phyloP scores from a whole-genome alignment of 768 basidiomycete genomes.

The Xanthoconium stramineum region DNA sequence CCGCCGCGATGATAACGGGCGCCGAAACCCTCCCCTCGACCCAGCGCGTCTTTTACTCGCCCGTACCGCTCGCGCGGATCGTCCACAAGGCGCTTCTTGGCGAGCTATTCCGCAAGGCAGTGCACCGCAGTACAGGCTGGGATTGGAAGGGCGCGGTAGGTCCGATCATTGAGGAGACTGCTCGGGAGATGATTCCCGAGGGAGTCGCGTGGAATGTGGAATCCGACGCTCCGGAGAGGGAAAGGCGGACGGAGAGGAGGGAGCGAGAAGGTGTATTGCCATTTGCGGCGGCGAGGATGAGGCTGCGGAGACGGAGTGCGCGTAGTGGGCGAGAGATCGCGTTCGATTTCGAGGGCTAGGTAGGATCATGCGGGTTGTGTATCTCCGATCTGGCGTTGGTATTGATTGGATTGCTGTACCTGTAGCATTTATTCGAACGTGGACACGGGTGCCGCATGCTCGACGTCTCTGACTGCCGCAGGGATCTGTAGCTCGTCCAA shows the following conservation, averaged over 20 bases:
- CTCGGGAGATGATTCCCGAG: constrained; percentile 19
- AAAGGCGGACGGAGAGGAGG: not conserved
- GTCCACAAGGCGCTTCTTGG: constrained; percentile 19
- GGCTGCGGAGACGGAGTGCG: constrained; percentile 16
- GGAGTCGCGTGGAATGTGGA: not conserved
- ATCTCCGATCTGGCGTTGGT: no score
- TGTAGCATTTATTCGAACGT: not conserved
- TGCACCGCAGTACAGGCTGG: constrained; percentile 16
- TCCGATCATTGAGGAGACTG: constrained; percentile 18
- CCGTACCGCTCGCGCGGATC: constrained; percentile 22
- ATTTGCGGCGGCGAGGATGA: constrained; percentile 27
- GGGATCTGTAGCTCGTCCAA: no score
- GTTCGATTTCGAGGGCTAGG: constrained; percentile 9
- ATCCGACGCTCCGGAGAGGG: not conserved
- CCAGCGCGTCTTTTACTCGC: constrained; percentile 13
- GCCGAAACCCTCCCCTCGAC: not conserved
- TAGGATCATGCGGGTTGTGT: not conserved
- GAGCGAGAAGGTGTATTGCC: constrained; percentile 6
- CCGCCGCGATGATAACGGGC: constrained; percentile 17
- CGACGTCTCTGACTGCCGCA: not conserved
- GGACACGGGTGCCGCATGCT: not conserved
- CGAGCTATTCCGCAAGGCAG: constrained; percentile 21
- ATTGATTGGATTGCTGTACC: not conserved
- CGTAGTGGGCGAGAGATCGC: constrained; percentile 18
- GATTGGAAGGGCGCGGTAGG: constrained; percentile 20